Percentiles rank a stretch among this genome's conserved stretches.
Evolutionary conservation across 768 basidiomycete species (phyloP).

Genomic region (Collybia sp.): DNA sequence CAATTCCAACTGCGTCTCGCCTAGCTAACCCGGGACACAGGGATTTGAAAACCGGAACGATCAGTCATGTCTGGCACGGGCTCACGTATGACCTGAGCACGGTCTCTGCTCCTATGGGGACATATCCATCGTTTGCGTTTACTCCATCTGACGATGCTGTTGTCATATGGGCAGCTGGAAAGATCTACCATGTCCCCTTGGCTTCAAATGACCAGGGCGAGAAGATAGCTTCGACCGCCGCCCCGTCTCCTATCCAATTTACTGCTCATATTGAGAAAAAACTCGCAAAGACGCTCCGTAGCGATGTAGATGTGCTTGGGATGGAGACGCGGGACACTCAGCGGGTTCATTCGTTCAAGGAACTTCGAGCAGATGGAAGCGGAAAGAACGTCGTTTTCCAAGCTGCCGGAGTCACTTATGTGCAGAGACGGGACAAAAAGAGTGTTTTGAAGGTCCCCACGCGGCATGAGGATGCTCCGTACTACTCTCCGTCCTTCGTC

Average conservation of each 20-base stretch:
- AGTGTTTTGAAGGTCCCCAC: slow-evolving; percentile 38
- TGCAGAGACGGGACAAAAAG: slow-evolving; percentile 35
- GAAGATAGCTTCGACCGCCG: slow-evolving; percentile 30
- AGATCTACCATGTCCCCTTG: slow-evolving; percentile 62
- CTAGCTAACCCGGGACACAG: slow-evolving; percentile 23
- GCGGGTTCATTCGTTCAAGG: slow-evolving; percentile 57
- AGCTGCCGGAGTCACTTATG: slow-evolving; percentile 57
- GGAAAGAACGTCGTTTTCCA: slow-evolving; percentile 58
- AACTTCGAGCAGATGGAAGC: slow-evolving; percentile 49
- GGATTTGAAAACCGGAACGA: slow-evolving; percentile 61
- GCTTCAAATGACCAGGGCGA: slow-evolving; percentile 48
- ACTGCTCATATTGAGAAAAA: slow-evolving; percentile 58
- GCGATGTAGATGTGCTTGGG: slow-evolving; percentile 42
- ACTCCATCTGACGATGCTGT: slow-evolving; percentile 53
- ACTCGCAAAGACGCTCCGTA: slow-evolving; percentile 55
- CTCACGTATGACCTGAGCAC: slow-evolving; percentile 61
- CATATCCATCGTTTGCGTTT: slow-evolving; percentile 74
- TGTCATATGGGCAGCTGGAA: slow-evolving; percentile 72
- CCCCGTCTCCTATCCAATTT: slow-evolving; percentile 51
- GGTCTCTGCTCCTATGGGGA: slow-evolving; percentile 74
- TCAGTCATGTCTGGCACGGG: slow-evolving; percentile 63
- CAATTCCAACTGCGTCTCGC: background rate
- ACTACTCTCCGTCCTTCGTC: slow-evolving; percentile 71
- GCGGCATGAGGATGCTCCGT: slow-evolving; percentile 40
- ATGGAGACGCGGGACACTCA: slow-evolving; percentile 52